These are phyloP conservation scores for Mortierella polycephala DNA, from an alignment of 371 early-diverging fungal species.

Conservation along the genomic window DNA sequence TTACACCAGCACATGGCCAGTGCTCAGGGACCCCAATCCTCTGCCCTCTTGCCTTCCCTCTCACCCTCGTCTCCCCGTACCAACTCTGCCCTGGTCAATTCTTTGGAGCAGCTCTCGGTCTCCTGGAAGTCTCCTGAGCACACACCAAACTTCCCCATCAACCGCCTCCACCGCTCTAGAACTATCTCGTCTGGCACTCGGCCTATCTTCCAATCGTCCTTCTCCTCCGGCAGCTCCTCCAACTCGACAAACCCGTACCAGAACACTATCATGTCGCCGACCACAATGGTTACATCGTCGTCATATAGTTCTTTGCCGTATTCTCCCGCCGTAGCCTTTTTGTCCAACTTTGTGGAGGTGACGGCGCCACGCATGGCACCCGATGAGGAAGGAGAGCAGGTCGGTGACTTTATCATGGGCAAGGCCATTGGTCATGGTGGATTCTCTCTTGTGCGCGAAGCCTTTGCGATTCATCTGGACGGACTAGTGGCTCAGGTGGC, in stretches of 20 bases:
- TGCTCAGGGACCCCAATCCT: slow-evolving; percentile 11
- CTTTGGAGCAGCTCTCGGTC: slow-evolving; percentile 48
- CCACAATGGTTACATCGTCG: slow-evolving; percentile 53
- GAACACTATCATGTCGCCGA: slow-evolving; percentile 22
- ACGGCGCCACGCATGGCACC: slow-evolving; percentile 71
- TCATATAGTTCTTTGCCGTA: slow-evolving; percentile 61
- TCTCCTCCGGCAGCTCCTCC: slow-evolving; percentile 26
- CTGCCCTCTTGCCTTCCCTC: slow-evolving; percentile 33
- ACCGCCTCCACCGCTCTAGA: slow-evolving; percentile 43
- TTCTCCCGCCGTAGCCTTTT: slow-evolving; percentile 72
- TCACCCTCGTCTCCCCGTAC: slow-evolving; percentile 44
- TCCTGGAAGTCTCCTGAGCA: slow-evolving; percentile 53
- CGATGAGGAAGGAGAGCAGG: slow-evolving; percentile 66
- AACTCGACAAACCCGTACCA: slow-evolving; percentile 10
- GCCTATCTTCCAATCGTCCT: slow-evolving; percentile 30
- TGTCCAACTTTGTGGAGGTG: slow-evolving; percentile 63
- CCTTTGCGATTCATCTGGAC: slow-evolving; percentile 52
- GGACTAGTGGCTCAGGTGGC: slow-evolving; percentile 57
- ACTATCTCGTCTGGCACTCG: slow-evolving; percentile 45
- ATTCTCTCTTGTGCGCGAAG: slow-evolving; percentile 77
- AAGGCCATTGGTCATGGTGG: slow-evolving; percentile 77
- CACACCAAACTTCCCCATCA: slow-evolving; percentile 51
- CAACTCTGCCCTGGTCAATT: slow-evolving; percentile 47
- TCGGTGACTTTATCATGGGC: slow-evolving; percentile 73
- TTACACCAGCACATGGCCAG: slow-evolving; percentile 9